Conservation (phyloP, 2,329 filamentous ascomycete genomes). For the Tolypocladium tundrense region DNA sequence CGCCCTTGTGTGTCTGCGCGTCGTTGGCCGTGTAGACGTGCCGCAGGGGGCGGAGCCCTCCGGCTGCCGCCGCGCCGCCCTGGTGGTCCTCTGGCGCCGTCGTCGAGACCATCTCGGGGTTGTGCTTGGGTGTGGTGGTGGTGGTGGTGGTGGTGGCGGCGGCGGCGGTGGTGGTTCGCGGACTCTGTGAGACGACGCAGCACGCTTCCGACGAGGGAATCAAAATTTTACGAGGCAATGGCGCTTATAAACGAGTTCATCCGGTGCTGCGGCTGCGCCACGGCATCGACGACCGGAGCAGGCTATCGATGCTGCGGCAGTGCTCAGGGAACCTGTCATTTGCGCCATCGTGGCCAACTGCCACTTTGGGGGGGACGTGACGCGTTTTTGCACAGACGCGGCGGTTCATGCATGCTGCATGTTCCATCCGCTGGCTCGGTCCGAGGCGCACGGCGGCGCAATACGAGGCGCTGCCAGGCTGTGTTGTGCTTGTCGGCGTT, state of each 20-base stretch:
- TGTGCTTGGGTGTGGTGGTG: not conserved
- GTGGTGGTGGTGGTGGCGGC: not conserved
- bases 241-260: not conserved
- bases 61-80: not conserved
- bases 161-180: not conserved
- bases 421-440: too few species aligned
- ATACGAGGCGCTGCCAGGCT: too few species aligned
- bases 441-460: too few species aligned
- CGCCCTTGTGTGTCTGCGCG: conserved; percentile 2
- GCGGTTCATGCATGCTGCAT: too few species aligned
- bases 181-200: too few species aligned
- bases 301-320: not conserved
- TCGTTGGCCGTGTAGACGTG: conserved; percentile 5
- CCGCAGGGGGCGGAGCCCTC: conserved; percentile 1
- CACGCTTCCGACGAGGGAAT: not conserved
- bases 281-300: not conserved
- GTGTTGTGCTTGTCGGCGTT: too few species aligned
- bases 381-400: too few species aligned
- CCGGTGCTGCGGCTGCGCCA: not conserved
- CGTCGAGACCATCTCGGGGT: not conserved
- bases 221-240: not conserved
- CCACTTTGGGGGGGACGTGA: too few species aligned
- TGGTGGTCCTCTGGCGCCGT: not conserved
- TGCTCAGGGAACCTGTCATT: not conserved
- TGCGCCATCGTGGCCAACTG: not conserved